phyloP scores from a whole-genome alignment of 768 basidiomycete genomes.

The Gymnopilus junonius region DNA sequence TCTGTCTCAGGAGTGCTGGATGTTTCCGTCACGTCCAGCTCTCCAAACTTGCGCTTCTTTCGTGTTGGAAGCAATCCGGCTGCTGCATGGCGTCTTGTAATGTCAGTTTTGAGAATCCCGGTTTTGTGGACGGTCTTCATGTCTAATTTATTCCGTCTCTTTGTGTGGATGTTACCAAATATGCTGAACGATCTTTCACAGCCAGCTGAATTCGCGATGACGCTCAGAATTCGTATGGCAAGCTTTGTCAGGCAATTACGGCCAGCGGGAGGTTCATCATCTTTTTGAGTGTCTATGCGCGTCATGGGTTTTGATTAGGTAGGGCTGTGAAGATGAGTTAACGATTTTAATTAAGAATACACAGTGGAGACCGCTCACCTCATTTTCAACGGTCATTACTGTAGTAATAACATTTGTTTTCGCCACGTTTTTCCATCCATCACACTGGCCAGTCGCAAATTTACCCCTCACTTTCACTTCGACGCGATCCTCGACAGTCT shows the following conservation, averaged over 20 bases:
- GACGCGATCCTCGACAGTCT: too few species aligned
- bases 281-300: background rate
- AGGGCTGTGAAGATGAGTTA: too few species aligned
- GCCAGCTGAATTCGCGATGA: constrained; percentile 22
- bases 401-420: too few species aligned
- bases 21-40: too few species aligned
- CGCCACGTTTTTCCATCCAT: too few species aligned
- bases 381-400: too few species aligned
- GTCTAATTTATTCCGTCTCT: constrained; percentile 19
- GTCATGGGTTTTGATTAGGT: too few species aligned
- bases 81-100: background rate
- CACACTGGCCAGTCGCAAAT: too few species aligned
- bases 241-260: constrained; percentile 6
- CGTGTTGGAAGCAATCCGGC: background rate
- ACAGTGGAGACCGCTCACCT: too few species aligned
- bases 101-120: constrained; percentile 10
- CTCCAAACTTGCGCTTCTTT: constrained; percentile 2
- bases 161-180: constrained; percentile 20
- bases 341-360: too few species aligned
- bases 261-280: too few species aligned
- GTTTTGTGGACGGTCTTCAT: constrained; percentile 14
- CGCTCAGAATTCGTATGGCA: constrained; percentile 11
- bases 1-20: background rate
- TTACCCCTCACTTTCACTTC: too few species aligned
- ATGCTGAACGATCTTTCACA: constrained; percentile 23